Base-by-base conservation (phyloP, 2,329 filamentous ascomycete species). In the Curvularia eragrostidis region DNA sequence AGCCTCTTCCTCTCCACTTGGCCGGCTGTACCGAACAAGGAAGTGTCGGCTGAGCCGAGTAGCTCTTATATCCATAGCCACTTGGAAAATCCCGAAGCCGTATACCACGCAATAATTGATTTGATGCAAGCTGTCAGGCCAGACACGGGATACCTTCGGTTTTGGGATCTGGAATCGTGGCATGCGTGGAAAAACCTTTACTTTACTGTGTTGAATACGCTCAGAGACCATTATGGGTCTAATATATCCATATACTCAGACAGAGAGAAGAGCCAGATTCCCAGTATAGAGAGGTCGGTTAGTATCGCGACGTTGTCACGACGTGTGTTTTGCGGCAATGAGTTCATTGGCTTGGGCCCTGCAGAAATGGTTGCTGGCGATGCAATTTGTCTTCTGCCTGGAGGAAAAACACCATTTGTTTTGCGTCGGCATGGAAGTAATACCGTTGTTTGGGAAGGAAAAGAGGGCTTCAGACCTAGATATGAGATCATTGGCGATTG, bases 371-470 rank as follows among this genome's bases (percentile, higher is more conserved):
- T 13, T 2, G n/a, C 24, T 5, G 59, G 58, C 0, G 66, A 68
- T 46, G 28, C 48, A 21, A 15, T 68, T 3, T 59, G 28, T 18
- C 32, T 61, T 2, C 39, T 66, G 10, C 34, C 21, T 13, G 63
- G 66, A 3, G 63, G 55, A 4, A 52, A 42, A 18, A 61, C 61
- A 1, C 66, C 59, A 5, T 63, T 63, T 10, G 44, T 65, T 1
- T 38, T 68, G 2, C 51, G 51, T 19, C 41, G 28, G n/a, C 39
- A 15, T 15, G 12, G 23, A 21, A n/a, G 28, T 18, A 8, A 15
- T 36, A n/a, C 34, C 4, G 6, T 8, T 5, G 8, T n/a, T 8
- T 1, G 15, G 6, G 34, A 36, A 18, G 15, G 5, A 13, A 13
- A 18, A 12, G 10, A 34, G 13, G 9, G 5, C 24, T 6, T 30